Evolutionary conservation across 768 basidiomycete species (phyloP), one percentile per base, ranked within the genome.

Genomic region (Hypsizygus marmoreus): DNA sequence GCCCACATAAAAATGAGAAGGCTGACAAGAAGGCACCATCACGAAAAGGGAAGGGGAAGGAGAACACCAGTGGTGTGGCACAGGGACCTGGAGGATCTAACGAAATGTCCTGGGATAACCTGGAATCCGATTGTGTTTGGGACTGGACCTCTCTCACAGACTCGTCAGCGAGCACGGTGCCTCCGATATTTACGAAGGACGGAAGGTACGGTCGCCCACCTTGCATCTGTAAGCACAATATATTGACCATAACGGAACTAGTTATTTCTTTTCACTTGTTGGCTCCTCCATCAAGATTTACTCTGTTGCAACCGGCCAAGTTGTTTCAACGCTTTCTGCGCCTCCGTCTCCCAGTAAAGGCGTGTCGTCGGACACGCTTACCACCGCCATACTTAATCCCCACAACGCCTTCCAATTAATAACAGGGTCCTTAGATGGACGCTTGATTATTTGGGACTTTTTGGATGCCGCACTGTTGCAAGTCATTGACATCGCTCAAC

Each of bases 391-490:
- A 30, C 67, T 98, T 44, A 88, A 82, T 61, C 93, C 97, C 11
- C 77, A 84, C 51, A 98, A 97, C 66, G 75, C 82, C 19, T 89
- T 92, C 53, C 97, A 98, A 64, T 67, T 99, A 52, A 81, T 97
- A 53, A 92, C 92, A 9, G 85, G 82, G 37, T 90, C 91, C 6
- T 58, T 84, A 48, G 88, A 93, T 55, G 95, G 94, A n/a, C 77
- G 75, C 26, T 67, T 98, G 51, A 81, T 89, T 62, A 69, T 97
- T 19, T 99, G 97, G 97, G 93, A 98, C 68, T 95, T 88, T 64
- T 69, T 95, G 28, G 94, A 97, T 47, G 93, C 85, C 4, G 72
- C 75, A 6, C 68, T 97, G 9, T 70, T 97, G 48, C 81, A 84
- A 49, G 89, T 85, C 2, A 78, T 97, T 51, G 74, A 81, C 45